phyloP scores from a whole-genome alignment of 2,329 filamentous ascomycete species.

The Fusarium continuum region DNA sequence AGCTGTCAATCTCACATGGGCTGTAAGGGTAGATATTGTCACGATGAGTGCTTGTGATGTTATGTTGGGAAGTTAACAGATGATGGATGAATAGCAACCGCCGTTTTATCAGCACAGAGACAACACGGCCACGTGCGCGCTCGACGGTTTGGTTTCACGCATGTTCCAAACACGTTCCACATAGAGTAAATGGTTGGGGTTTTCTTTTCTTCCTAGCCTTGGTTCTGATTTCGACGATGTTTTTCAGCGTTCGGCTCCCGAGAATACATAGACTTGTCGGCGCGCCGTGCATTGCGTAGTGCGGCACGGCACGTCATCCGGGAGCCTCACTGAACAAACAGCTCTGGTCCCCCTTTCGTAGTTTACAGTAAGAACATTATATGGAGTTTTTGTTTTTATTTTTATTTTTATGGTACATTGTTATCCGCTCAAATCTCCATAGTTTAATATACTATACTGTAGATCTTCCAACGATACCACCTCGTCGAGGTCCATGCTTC shows the following conservation, averaged over 20 bases:
- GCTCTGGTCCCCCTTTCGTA: not conserved
- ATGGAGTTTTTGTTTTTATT: not conserved
- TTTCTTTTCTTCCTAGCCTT: not conserved
- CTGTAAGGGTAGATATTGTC: not conserved
- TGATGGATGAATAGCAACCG: not conserved
- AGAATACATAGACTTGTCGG: not conserved
- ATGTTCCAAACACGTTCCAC: constrained; percentile 17
- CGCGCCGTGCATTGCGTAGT: constrained; percentile 21
- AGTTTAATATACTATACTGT: not conserved
- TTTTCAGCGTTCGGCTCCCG: not conserved
- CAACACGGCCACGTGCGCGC: constrained; percentile 18
- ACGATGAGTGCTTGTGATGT: constrained; percentile 1
- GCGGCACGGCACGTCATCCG: constrained; percentile 17
- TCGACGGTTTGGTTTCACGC: constrained; percentile 25
- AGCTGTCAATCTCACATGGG: constrained; percentile 26
- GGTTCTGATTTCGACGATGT: not conserved
- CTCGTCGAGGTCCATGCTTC: constrained; percentile 15
- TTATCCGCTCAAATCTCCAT: constrained; percentile 4
- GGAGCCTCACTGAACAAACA: constrained; percentile 19
- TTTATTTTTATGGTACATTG: no score
- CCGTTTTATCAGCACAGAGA: constrained; percentile 3
- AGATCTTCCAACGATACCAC: constrained; percentile 31
- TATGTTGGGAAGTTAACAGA: constrained; percentile 8
- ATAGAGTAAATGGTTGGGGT: not conserved
- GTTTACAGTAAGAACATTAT: not conserved